Evolutionary conservation across 2,329 filamentous ascomycete species (phyloP).

Genomic region (Alternaria consortialis): DNA sequence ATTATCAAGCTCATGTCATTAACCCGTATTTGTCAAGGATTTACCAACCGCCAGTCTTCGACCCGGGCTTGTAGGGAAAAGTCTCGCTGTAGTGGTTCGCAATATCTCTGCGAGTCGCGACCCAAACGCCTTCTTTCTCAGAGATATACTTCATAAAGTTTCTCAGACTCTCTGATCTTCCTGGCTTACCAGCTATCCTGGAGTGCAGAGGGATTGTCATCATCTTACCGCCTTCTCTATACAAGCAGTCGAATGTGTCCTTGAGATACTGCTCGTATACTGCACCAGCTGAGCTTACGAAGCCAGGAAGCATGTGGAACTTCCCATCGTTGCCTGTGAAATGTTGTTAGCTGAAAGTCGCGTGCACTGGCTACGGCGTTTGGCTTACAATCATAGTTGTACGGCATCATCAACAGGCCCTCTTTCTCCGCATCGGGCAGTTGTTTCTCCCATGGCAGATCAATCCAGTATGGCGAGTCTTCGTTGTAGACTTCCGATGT

Average conservation of each 20-base stretch:
- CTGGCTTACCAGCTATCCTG: conserved; percentile 62
- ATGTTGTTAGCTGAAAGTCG: conserved; percentile 42
- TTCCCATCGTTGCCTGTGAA: conserved; percentile 53
- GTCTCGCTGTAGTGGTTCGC: conserved; percentile 59
- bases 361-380: conserved; percentile 23
- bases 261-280: conserved; percentile 59
- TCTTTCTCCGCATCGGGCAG: conserved; percentile 56
- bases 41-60: conserved; percentile 20
- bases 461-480: conserved; percentile 65
- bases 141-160: conserved; percentile 64
- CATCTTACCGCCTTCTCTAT: conserved; percentile 63
- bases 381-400: conserved; percentile 62
- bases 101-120: conserved; percentile 63
- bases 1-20: neutral
- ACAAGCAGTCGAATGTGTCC: conserved; percentile 63
- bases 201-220: conserved; percentile 66
- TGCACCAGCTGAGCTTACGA: conserved; percentile 50
- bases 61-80: conserved; percentile 54
- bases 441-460: conserved; percentile 60
- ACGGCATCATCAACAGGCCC: conserved; percentile 64
- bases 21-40: neutral
- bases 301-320: conserved; percentile 51
- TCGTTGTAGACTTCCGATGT: conserved; percentile 63
- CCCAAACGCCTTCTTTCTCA: conserved; percentile 64
- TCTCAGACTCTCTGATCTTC: conserved; percentile 60